A percentile compares a stretch with the other conserved stretches of the same genome.
Evolutionary conservation across 2,329 filamentous ascomycete genomes (phyloP).

Genomic region (Xylaria sp.): DNA sequence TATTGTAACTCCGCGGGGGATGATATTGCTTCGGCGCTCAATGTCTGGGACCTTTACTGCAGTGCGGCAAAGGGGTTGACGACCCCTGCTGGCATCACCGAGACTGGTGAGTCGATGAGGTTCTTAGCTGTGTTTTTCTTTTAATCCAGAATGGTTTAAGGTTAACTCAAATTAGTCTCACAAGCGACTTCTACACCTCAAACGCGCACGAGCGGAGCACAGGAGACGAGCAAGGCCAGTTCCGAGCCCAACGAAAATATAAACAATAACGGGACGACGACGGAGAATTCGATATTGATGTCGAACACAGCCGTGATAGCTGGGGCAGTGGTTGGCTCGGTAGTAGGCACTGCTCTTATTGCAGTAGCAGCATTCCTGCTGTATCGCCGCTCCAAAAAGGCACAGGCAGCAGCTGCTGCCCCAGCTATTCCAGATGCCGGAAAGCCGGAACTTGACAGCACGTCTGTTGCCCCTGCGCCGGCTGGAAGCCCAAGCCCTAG

Average conservation of each 20-base stretch:
- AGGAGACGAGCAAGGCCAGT: conserved; percentile 10
- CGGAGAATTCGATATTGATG: conserved; percentile 30
- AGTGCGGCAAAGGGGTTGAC: conserved; percentile 53
- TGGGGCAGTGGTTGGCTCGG: conserved; percentile 43
- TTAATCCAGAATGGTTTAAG: conserved; percentile 1
- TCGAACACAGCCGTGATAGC: conserved; percentile 37
- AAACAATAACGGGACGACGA: conserved; percentile 44
- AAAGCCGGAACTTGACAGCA: conserved; percentile 39
- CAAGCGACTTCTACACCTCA: conserved; percentile 32
- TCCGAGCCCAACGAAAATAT: conserved; percentile 1
- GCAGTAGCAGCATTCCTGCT: conserved; percentile 46
- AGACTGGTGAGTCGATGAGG: conserved; percentile 41
- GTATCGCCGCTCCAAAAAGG: conserved; percentile 31
- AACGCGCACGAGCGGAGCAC: conserved; percentile 13
- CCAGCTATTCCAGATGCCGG: conserved; percentile 4
- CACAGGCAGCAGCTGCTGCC: not conserved
- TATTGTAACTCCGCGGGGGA: conserved; percentile 51
- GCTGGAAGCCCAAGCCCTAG: conserved; percentile 27
- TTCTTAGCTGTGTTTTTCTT: not conserved
- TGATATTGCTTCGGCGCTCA: conserved; percentile 53
- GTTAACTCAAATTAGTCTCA: conserved; percentile 31
- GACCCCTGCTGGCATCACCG: conserved; percentile 47
- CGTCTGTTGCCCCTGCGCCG: conserved; percentile 10
- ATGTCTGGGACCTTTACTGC: conserved; percentile 55
- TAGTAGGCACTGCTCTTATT: conserved; percentile 41